Evolutionary conservation across 2,329 filamentous ascomycete species (phyloP), one percentile per base, ranked within the genome.

Genomic region (Colletotrichum zoysiae): DNA sequence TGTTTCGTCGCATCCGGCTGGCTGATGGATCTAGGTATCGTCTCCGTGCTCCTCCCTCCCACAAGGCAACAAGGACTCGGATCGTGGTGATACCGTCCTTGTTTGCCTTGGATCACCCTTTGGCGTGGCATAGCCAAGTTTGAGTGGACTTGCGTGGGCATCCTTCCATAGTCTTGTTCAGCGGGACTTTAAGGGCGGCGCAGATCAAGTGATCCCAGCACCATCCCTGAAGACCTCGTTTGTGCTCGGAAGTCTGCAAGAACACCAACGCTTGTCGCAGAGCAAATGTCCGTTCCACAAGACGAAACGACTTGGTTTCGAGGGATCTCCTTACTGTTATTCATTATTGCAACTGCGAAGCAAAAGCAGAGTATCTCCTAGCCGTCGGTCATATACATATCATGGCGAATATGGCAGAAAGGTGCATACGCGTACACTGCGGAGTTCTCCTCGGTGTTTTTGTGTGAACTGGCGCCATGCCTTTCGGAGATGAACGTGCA

Each of bases 111-210:
- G 30, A 30, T 30, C 30, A 30, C 30, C 30, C 30, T 30, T 30
- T 30, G 30, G 30, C 30, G 3, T 30, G 48, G 5, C 18, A 20
- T 64, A 58, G 58, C 64, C 51, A 26, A 50, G 68, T 14, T 57
- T 56, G 46, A 53, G 26, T 42, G 33, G 9, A 53, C 58, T 64
- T 58, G 55, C 69, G 53, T 26, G 44, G 38, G 35, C 63, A 65
- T 42, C 40, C 30, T 53, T 42, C 42, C 50, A 62, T 20, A 67
- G 63, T 71, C 68, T 71, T 71, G 68, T 71, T 71, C 57, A 67
- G 68, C 68, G 68, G 68, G 64, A 35, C 44, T 44, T 51, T 12
- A 38, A 50, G 40, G 11, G 30, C 30, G 48, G 56, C 48, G 64
- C 42, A 62, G 57, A 61, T 62, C 68, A 61, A 61, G 56, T 62